Base-by-base conservation (phyloP, 2,329 filamentous ascomycete genomes). In the Samsoniella hepiali region DNA sequence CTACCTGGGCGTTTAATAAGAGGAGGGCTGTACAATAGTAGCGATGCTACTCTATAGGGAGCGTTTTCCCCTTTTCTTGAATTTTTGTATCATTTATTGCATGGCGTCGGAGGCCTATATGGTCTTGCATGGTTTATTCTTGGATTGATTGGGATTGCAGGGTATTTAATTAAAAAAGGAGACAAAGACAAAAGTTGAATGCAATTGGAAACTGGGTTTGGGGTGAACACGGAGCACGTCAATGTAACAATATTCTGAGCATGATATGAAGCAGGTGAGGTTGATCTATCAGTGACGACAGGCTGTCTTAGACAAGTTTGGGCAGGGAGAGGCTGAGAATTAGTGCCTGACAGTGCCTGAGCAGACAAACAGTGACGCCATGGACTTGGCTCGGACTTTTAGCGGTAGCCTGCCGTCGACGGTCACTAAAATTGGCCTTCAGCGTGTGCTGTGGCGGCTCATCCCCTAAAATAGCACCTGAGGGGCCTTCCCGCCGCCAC, bases 21-120 rank as follows among this genome's bases (percentile, higher is more conserved):
- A 50, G 49, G 11, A 54, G 56, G 58, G 45, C 29, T 63, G 61
- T 63, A 63, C 55, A 58, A 53, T 63, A 58, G n/a, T 31, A 42
- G 55, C 17, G 44, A 63, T 15, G 38, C 58, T 40, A 40, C 45
- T 32, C 34, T 31, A 13, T 17, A 27, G 5, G 57, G 50, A 31
- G 15, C 10, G 36, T 32, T 49, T 63, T 27, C 22, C 42, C 27
- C 10, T 27, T 38, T 54, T 54, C 4, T 7, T 54, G 29, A 38
- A 40, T 51, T 57, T 57, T 15, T 57, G 5, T 47, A 45, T 63
- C 9, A 29, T 54, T 62, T 47, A 47, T 62, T 62, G 50, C 50
- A 47, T 55, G 58, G 58, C 58, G 58, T 54, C 32, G 32, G 42
- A 34, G 58, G 40, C 38, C n/a, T 32, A 15, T 44, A 32, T 59